These are phyloP conservation scores for Theileria orientalis DNA, from an alignment of 169 alveolate genomes.

Conservation along the genomic window DNA sequence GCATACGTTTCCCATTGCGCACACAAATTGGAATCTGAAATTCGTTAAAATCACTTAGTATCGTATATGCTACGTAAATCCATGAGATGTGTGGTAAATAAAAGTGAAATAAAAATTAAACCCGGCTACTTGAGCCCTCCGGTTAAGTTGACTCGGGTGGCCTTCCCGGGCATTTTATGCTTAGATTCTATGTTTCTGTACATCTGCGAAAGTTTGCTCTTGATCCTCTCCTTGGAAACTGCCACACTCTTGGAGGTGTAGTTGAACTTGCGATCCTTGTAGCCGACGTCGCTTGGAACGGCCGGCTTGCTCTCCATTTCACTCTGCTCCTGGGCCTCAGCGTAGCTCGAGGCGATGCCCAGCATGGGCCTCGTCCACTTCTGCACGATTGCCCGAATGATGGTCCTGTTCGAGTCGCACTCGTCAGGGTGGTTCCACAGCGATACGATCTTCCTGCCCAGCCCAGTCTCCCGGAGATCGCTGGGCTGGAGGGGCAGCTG, in stretches of 20 bases:
- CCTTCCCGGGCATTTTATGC: conserved; percentile 49
- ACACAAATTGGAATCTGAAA: too few relatives aligned
- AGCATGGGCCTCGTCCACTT: conserved; percentile 82
- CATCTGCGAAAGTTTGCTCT: conserved; percentile 55
- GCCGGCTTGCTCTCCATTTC: conserved; percentile 5
- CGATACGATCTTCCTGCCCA: conserved; percentile 77
- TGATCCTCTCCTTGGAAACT: conserved; percentile 56
- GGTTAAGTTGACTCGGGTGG: conserved; percentile 55
- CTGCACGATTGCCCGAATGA: conserved; percentile 77
- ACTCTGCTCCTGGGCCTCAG: conserved; percentile 44
- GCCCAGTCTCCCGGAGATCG: conserved; percentile 77
- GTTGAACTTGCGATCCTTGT: conserved; percentile 33
- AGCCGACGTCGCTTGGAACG: conserved; percentile 25
- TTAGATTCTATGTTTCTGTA: conserved; percentile 49
- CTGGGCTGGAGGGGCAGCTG: conserved; percentile 77
- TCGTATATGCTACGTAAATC: too few relatives aligned
- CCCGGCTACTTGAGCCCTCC: conserved; percentile 28
- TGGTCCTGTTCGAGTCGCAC: conserved; percentile 74
- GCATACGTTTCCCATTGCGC: too few relatives aligned
- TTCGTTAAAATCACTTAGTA: too few relatives aligned
- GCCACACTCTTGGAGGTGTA: conserved; percentile 27
- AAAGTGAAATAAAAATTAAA: not conserved
- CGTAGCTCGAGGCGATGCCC: conserved; percentile 72
- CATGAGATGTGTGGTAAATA: too few relatives aligned
- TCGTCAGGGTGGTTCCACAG: conserved; percentile 82